Evolutionary conservation across 208 protist species (phyloP), one percentile per base, ranked within the genome.

Genomic region (Acanthamoeba lugdunensis): DNA sequence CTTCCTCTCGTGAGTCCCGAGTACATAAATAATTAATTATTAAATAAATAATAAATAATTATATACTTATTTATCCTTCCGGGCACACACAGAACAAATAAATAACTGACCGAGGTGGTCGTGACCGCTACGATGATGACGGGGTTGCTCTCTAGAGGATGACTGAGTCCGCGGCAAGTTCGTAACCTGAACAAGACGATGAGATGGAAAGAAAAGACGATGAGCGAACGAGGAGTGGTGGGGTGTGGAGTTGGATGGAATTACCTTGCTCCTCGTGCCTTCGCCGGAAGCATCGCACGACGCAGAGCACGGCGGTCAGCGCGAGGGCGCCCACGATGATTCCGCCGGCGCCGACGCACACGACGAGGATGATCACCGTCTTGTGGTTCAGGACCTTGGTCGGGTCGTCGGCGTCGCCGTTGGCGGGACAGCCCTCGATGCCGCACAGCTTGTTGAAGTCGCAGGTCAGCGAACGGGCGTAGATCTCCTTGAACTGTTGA

Each of bases 371-470:
- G 33, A 79, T 50, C 28, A 30, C 71, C 0, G 71, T 79, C 41
- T 79, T 79, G 71, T 79, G 71, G 71, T 2, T 50, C 18, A 79
- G 18, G 25, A 79, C 37, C 28, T 50, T 45, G 33, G 28, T 21
- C 28, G 41, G 33, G 9, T 45, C 33, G 28, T 79, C 71, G 30
- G 25, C 63, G n/a, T 30, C 63, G 14, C 28, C 6, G 33, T 79
- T 30, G 25, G n/a, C 71, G 21, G 71, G 13, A 45, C 71, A 79
- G 41, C 25, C 30, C 41, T 79, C 33, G 28, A 79, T 79, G 71
- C 71, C 71, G 41, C 71, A 79, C 71, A 79, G 9, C 71, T 37
- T 79, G 71, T 37, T 79, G 41, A 79, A 79, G 71, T 79, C 41
- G 71, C 71, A 79, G 33, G 71, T 50, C 16, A 79, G 71, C 41